phyloP scores from a whole-genome alignment of 257 asterid genomes.

The Parsonsia alboflavescens region DNA sequence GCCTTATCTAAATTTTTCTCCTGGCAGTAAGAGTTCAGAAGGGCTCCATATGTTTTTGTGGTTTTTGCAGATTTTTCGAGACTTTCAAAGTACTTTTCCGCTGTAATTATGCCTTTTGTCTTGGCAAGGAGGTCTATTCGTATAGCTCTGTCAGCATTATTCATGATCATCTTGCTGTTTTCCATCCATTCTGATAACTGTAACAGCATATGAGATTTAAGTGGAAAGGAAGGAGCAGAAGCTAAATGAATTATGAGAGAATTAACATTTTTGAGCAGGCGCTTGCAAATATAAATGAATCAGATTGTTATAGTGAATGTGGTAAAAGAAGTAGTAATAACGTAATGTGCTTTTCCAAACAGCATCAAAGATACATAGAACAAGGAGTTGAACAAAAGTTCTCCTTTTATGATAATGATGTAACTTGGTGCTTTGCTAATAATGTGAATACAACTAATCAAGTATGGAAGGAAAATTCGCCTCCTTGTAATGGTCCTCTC shows the following conservation, averaged over 20 bases:
- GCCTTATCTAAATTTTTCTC: conserved; percentile 51
- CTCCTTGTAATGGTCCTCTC: too few relatives aligned
- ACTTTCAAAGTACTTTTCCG: conserved; percentile 57
- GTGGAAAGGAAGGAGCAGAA: conserved; percentile 11
- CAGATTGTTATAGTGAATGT: neutral
- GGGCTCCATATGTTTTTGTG: conserved; percentile 62
- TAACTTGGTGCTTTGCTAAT: too few relatives aligned
- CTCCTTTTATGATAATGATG: neutral
- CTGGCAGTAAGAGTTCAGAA: conserved; percentile 57
- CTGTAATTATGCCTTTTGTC: conserved; percentile 46
- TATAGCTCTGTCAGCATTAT: conserved; percentile 46
- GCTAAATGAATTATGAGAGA: neutral
- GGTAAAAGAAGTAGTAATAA: neutral
- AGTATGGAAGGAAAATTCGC: too few relatives aligned
- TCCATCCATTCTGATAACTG: conserved; percentile 74
- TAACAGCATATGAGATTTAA: neutral
- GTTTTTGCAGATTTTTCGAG: conserved; percentile 54
- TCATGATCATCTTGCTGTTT: conserved; percentile 30
- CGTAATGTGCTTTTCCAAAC: neutral
- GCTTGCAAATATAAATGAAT: neutral
- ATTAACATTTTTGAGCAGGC: too few relatives aligned
- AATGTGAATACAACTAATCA: neutral
- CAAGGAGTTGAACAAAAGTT: neutral
- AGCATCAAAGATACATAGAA: neutral
- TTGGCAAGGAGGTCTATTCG: conserved; percentile 55